Conservation (phyloP, 2,329 filamentous ascomycete genomes). For the Zymoseptoria tritici region DNA sequence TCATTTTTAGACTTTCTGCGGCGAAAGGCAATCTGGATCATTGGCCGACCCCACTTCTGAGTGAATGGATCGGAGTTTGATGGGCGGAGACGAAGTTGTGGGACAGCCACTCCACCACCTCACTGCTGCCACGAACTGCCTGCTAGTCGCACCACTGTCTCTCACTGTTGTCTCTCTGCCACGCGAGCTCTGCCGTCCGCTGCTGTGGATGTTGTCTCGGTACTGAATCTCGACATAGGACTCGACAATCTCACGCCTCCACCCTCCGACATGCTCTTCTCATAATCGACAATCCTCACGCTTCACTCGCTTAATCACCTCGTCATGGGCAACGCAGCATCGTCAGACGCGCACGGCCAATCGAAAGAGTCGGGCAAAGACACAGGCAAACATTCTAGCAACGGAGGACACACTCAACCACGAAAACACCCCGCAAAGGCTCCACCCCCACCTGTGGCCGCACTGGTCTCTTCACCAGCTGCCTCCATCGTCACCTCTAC, state of each 20-base stretch:
- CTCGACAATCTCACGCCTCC: neutral
- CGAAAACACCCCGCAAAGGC: neutral
- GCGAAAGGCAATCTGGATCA: too few species aligned
- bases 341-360: neutral
- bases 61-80: too few species aligned
- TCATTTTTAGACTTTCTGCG: too few species aligned
- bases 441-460: neutral
- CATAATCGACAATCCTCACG: neutral
- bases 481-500: conserved; percentile 15
- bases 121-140: too few species aligned
- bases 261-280: neutral
- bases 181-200: neutral
- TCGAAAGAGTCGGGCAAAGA: neutral
- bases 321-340: neutral
- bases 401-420: neutral
- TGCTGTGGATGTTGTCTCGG: neutral
- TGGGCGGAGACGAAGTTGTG: too few species aligned
- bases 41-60: too few species aligned
- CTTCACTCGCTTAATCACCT: neutral
- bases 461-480: conserved; percentile 5
- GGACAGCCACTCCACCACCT: too few species aligned
- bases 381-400: neutral
- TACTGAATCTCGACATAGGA: neutral
- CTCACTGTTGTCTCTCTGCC: neutral
- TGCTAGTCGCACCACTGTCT: neutral